Conservation (phyloP, 2,329 filamentous ascomycete genomes). For the Purpureocillium lavendulum region DNA sequence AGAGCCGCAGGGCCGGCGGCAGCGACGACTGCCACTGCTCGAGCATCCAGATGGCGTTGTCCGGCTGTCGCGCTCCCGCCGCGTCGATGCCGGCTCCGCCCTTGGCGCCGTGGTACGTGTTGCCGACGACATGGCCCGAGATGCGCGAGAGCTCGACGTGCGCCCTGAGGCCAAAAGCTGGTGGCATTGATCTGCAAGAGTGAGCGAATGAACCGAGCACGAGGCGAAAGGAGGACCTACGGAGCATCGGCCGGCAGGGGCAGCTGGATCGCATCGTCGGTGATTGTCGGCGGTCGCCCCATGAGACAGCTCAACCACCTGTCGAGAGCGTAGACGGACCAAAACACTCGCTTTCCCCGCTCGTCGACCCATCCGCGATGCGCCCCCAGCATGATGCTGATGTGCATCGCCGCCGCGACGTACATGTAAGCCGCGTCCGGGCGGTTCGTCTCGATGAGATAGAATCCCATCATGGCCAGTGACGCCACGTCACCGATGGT, state of each 20-base stretch:
- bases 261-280: constrained; percentile 38
- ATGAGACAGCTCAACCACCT: constrained; percentile 40
- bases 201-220: not conserved
- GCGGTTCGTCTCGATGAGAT: constrained; percentile 39
- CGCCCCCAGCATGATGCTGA: constrained; percentile 39
- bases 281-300: constrained; percentile 37
- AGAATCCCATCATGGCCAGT: constrained; percentile 38
- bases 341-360: constrained; percentile 37
- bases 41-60: constrained; percentile 32
- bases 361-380: constrained; percentile 36
- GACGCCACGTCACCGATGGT: constrained; percentile 34
- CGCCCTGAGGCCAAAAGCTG: constrained; percentile 33
- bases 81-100: constrained; percentile 13
- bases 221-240: constrained; percentile 21
- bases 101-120: constrained; percentile 29
- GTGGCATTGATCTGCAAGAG: constrained; percentile 29
- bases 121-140: constrained; percentile 38
- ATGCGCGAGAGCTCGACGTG: constrained; percentile 39
- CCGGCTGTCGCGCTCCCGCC: constrained; percentile 18
- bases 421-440: constrained; percentile 40
- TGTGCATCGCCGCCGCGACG: constrained; percentile 36
- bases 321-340: constrained; percentile 44
- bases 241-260: constrained; percentile 27
- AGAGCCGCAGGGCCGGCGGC: constrained; percentile 27
- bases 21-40: constrained; percentile 30